Evolutionary conservation across 345 rosid species (phyloP), one percentile per base, ranked within the genome.

Genomic region (Moricandia arvensis): DNA sequence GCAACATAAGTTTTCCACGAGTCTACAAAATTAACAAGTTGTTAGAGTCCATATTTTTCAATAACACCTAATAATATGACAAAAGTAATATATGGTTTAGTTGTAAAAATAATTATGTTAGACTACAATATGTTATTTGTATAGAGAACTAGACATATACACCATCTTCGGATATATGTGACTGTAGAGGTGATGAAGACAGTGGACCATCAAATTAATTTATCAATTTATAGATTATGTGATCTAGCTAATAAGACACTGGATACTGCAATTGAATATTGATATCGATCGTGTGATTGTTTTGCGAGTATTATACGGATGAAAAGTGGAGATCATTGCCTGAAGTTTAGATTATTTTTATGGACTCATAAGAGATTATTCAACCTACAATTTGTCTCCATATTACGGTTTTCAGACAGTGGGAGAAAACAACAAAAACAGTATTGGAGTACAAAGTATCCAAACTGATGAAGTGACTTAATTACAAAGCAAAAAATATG

Each of bases 1-100:
- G 33, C 18, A 69, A 62, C 69, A 53, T 18, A 77, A 69, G 37
- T 70, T 71, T 76, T 77, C 72, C 80, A 77, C 76, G 72, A 64
- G 72, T 64, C 80, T 71, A 71, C 72, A 77, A 65, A 69, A 65
- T 77, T 77, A 65, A 66, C 37, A 59, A 51, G 54, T 49, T 64
- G 53, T 45, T 71, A 75, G 49, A 33, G 67, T 57, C n/a, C 18
- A 29, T 27, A 8, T 41, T 31, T 77, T 55, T 17, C 12, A 55
- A 69, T 27, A 61, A 45, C 55, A 15, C n/a, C 16, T 51, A 51
- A 7, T 76, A 70, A 63, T 41, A 57, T 64, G 61, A 65, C 72
- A 59, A 47, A 76, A 55, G 7, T 30, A 45, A 45, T 5, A 41
- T 3, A 10, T 76, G 41, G 66, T 11, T 77, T 62, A 15, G 5